Percentiles rank a stretch among this genome's conserved stretches.
Evolutionary conservation across 2,329 filamentous ascomycete species (phyloP).

Genomic region (Phaeosphaeriaceae sp.): DNA sequence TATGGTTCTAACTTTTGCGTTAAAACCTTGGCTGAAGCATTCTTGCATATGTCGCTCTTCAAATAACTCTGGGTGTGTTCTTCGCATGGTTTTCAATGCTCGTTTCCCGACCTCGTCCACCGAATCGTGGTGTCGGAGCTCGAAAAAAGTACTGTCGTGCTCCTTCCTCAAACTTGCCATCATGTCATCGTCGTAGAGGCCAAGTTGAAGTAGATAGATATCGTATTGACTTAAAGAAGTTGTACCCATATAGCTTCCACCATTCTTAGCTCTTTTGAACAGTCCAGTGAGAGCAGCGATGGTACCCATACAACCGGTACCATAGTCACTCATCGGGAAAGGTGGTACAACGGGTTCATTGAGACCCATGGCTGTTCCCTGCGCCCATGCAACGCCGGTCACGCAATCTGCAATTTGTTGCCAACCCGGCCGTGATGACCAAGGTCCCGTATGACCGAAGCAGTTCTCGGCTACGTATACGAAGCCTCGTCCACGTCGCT

Average conservation of each 20-base stretch:
- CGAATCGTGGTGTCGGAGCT: conserved; percentile 65
- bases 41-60: conserved; percentile 56
- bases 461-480: conserved; percentile 75
- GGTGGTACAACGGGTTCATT: conserved; percentile 70
- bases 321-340: conserved; percentile 67
- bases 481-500: conserved; percentile 64
- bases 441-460: conserved; percentile 70
- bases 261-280: conserved; percentile 65
- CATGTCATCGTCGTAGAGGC: conserved; percentile 61
- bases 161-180: conserved; percentile 59
- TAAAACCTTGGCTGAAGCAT: conserved; percentile 54
- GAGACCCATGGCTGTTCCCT: conserved; percentile 66
- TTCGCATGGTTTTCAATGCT: conserved; percentile 62
- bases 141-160: conserved; percentile 61
- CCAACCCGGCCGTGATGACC: conserved; percentile 71
- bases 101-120: conserved; percentile 69
- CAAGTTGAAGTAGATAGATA: conserved; percentile 67
- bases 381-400: conserved; percentile 66
- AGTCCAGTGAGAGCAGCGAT: conserved; percentile 70
- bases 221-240: conserved; percentile 73
- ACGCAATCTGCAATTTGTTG: conserved; percentile 74
- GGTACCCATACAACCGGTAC: conserved; percentile 74
- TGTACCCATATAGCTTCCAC: conserved; percentile 71
- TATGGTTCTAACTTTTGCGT: conserved; percentile 56
- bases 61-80: conserved; percentile 62